phyloP scores from a whole-genome alignment of 2,329 filamentous ascomycete genomes.

The Aspergillus sp. region DNA sequence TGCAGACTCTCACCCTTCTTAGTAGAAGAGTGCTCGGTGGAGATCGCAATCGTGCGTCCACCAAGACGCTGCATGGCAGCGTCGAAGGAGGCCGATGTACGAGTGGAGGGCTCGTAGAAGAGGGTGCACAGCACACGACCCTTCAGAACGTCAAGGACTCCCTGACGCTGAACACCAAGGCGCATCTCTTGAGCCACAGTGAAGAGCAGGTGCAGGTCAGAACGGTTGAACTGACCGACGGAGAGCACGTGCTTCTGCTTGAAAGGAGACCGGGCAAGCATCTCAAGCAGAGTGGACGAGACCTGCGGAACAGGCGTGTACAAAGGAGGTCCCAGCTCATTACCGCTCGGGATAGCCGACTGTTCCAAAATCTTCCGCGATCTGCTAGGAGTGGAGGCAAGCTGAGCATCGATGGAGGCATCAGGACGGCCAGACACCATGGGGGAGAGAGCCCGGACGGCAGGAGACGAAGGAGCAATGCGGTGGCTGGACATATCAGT shows the following conservation, averaged over 20 bases:
- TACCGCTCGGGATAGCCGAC: conserved; percentile 22
- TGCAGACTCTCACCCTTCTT: conserved; percentile 93
- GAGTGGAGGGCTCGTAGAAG: conserved; percentile 97
- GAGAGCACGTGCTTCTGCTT: conserved; percentile 88
- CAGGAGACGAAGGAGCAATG: conserved; percentile 52
- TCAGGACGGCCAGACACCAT: conserved; percentile 37
- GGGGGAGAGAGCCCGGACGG: conserved; percentile 51
- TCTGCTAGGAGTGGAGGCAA: conserved; percentile 37
- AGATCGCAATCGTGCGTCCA: conserved; percentile 76
- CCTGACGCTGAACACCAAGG: conserved; percentile 86
- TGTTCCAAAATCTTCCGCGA: conserved; percentile 26
- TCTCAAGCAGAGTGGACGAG: conserved; percentile 60
- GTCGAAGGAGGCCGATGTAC: conserved; percentile 94
- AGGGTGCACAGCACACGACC: conserved; percentile 85
- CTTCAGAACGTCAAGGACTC: conserved; percentile 80
- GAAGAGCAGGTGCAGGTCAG: conserved; percentile 89
- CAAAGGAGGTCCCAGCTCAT: conserved; percentile 40
- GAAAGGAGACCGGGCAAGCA: conserved; percentile 79
- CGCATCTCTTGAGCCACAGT: conserved; percentile 98
- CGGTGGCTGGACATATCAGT: conserved; percentile 73
- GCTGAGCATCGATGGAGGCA: conserved; percentile 33
- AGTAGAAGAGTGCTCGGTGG: conserved; percentile 81
- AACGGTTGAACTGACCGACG: conserved; percentile 82
- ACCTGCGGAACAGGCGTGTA: conserved; percentile 52
- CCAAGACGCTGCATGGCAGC: conserved; percentile 98